Base-by-base conservation (phyloP, 768 basidiomycete genomes). In the Collybia sordida region DNA sequence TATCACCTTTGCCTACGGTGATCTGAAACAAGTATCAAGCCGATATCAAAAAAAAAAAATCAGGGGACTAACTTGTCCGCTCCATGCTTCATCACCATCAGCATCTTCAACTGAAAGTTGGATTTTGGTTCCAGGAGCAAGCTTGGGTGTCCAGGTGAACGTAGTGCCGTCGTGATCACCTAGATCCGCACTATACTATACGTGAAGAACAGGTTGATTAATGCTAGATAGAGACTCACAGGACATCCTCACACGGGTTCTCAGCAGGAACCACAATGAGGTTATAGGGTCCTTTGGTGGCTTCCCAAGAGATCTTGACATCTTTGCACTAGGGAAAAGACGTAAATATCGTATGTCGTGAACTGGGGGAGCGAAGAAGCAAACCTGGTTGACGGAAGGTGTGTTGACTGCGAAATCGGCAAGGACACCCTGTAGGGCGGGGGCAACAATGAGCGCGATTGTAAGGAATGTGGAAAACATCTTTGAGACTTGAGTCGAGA, bases 381-480 rank as follows among this genome's bases (percentile, higher is more conserved):
- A 14, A 59, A 85, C 87, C 75, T 87, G 82, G 54, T 64, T 66
- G 41, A 86, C 55, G 3, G 45, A 7, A 35, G 86, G 85, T 21
- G 78, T 78, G 56, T 59, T 62, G 59, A 90, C 70, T 36, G 68
- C 61, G 57, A 89, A 78, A 17, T 68, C 72, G 50, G 88, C 83
- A 47, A 78, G 57, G 47, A 72, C 83, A 62, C 71, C 71, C 54
- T 63, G 72, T 61, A 81, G 58, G 65, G 77, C 77, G 65, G 83
- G 71, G 57, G 73, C 63, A 62, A 78, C 67, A 73, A 90, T 69
- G 83, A 90, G 80, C 61, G 86, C 75, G 71, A 81, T 64, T 52
- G 79, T 77, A 88, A 89, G 45, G 88, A 91, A 70, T 71, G 90
- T 88, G 73, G 81, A 72, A 79, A 83, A 84, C 90, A 91, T 92